These are phyloP conservation scores for Diutina sp. DNA, from an alignment of 1,139 yeast species.

Conservation along the genomic window DNA sequence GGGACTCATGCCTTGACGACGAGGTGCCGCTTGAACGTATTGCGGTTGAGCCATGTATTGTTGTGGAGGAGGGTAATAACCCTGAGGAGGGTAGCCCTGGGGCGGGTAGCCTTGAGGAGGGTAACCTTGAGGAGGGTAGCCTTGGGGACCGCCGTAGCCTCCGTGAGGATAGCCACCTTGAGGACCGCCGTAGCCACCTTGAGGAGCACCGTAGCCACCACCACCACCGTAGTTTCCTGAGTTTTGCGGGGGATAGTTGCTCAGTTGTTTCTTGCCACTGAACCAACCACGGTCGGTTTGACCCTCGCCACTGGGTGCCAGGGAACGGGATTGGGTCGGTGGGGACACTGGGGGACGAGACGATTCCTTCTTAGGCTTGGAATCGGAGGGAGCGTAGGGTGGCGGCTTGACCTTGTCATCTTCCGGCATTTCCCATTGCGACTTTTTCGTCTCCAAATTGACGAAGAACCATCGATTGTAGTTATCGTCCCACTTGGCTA, in stretches of 20 bases:
- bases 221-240: conserved; percentile 6
- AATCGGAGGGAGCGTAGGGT: conserved; percentile 14
- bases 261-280: conserved; percentile 3
- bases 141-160: neutral
- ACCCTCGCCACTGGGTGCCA: conserved; percentile 2
- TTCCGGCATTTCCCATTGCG: conserved; percentile 85
- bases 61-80: conserved; percentile 6
- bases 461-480: conserved; percentile 76
- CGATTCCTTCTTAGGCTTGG: neutral
- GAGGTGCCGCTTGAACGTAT: neutral
- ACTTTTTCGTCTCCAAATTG: conserved; percentile 51
- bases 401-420: conserved; percentile 26
- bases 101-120: conserved; percentile 7
- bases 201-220: conserved; percentile 11
- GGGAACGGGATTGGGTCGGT: conserved; percentile 8
- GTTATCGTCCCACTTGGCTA: conserved; percentile 72
- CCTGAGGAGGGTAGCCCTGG: conserved; percentile 8
- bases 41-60: neutral
- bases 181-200: conserved; percentile 6
- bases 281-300: conserved; percentile 4
- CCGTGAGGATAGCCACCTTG: conserved; percentile 11
- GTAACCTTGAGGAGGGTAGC: conserved; percentile 8
- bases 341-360: conserved; percentile 9
- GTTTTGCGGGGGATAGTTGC: conserved; percentile 4
- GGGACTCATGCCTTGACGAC: neutral